Conservation (phyloP, 1,284 basidiomycete species). For the Tilletiopsis washingtonensis region DNA sequence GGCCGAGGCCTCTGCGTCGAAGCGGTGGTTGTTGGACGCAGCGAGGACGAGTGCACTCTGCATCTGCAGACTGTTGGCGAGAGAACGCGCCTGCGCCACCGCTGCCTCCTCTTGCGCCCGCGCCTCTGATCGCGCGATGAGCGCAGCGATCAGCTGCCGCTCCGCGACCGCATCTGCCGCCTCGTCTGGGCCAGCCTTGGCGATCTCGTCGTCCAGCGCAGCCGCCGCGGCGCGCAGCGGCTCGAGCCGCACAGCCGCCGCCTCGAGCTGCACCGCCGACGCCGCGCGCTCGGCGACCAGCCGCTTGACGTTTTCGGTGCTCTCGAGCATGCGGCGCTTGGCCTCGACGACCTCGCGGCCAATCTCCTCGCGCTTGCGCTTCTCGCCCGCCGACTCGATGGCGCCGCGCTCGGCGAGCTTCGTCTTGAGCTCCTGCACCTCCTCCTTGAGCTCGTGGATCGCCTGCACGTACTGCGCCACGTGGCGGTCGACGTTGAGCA, state of each 20-base stretch:
- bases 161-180: conserved; percentile 59
- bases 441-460: conserved; percentile 74
- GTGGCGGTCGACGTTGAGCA: conserved; percentile 46
- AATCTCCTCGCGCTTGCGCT: conserved; percentile 54
- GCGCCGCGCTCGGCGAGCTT: conserved; percentile 59
- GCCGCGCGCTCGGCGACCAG: conserved; percentile 53
- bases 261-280: conserved; percentile 64
- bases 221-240: conserved; percentile 62
- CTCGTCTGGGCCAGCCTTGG: conserved; percentile 1
- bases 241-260: conserved; percentile 64
- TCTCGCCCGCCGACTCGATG: conserved; percentile 51
- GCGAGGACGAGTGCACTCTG: conserved; percentile 75
- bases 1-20: conserved; percentile 66
- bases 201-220: conserved; percentile 54
- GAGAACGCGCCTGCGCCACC: conserved; percentile 59
- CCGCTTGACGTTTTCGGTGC: conserved; percentile 49
- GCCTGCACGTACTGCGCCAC: conserved; percentile 62
- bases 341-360: conserved; percentile 58
- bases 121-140: conserved; percentile 66
- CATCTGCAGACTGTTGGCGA: conserved; percentile 67
- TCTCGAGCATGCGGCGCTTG: conserved; percentile 62
- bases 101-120: conserved; percentile 59
- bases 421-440: conserved; percentile 76
- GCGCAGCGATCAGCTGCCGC: conserved; percentile 60
- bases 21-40: conserved; percentile 66